Conservation (phyloP, 164 flowering plant genomes). For the grape (Vitis vinifera) region DNA sequence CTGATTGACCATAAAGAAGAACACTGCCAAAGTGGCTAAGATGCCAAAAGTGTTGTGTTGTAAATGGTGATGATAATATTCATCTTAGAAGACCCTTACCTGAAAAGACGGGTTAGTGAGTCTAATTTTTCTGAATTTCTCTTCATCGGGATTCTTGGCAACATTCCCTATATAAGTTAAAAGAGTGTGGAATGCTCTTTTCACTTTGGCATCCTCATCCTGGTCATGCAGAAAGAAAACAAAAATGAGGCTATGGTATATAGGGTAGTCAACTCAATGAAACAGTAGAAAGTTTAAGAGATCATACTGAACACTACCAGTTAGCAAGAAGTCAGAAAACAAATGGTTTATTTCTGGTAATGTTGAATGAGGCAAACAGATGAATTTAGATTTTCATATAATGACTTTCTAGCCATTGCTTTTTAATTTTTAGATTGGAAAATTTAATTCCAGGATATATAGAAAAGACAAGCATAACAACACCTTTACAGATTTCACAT, state of each 20-base stretch:
- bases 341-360: background rate
- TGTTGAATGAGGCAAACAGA: no score
- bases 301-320: no score
- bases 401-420: no score
- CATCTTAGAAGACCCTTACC: slow-evolving; percentile 26
- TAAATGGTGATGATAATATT: background rate
- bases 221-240: slow-evolving; percentile 20
- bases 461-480: no score
- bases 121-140: slow-evolving; percentile 86
- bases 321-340: no score
- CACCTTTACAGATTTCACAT: no score
- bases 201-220: slow-evolving; percentile 96
- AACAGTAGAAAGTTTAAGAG: no score
- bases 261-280: background rate
- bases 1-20: no score
- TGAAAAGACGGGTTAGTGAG: slow-evolving; percentile 61
- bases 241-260: slow-evolving; percentile 3
- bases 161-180: slow-evolving; percentile 85
- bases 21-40: no score
- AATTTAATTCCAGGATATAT: no score
- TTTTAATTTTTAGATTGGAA: no score
- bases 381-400: no score
- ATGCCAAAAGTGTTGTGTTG: background rate
- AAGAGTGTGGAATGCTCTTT: slow-evolving; percentile 94
- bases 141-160: slow-evolving; percentile 84